Evolutionary conservation across 2,329 filamentous ascomycete species (phyloP).

Genomic region (Botrytis fabae): DNA sequence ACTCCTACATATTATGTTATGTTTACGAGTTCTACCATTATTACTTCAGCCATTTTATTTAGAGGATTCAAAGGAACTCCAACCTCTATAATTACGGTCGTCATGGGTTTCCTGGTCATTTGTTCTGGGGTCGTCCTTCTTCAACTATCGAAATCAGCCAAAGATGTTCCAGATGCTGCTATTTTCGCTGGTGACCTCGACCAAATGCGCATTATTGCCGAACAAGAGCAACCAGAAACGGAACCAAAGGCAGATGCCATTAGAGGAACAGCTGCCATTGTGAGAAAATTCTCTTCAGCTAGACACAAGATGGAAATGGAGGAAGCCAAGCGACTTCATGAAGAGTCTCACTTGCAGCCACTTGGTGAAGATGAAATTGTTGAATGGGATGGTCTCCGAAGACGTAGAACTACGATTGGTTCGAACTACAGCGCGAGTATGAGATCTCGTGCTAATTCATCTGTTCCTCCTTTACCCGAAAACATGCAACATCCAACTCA

Average conservation of each 20-base stretch:
- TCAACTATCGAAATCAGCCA: conserved; percentile 96
- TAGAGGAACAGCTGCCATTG: conserved; percentile 82
- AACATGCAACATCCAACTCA: conserved; percentile 30
- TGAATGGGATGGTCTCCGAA: conserved; percentile 89
- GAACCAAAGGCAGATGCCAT: conserved; percentile 97
- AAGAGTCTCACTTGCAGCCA: conserved; percentile 75
- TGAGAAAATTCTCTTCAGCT: conserved; percentile 75
- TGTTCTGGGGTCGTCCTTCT: conserved; percentile 89
- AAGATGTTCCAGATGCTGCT: conserved; percentile 91
- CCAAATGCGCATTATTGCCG: conserved; percentile 91
- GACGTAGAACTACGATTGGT: conserved; percentile 60
- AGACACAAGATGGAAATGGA: conserved; percentile 77
- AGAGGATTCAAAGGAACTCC: conserved; percentile 88
- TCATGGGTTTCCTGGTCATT: conserved; percentile 91
- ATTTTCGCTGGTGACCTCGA: conserved; percentile 92
- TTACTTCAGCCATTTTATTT: conserved; percentile 90
- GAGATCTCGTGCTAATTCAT: conserved; percentile 37
- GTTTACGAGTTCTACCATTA: conserved; percentile 93
- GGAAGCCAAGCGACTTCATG: conserved; percentile 74
- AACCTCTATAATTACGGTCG: conserved; percentile 79
- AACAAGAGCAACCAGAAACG: conserved; percentile 92
- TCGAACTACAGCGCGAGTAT: conserved; percentile 38
- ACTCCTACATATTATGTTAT: conserved; percentile 99
- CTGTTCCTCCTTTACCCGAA: conserved; percentile 35
- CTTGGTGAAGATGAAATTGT: conserved; percentile 73